Percentiles rank a stretch among this genome's conserved stretches.
These are phyloP conservation scores for Blastocystis sp. DNA, from an alignment of 352 stramenopile genomes.

Conservation along the genomic window DNA sequence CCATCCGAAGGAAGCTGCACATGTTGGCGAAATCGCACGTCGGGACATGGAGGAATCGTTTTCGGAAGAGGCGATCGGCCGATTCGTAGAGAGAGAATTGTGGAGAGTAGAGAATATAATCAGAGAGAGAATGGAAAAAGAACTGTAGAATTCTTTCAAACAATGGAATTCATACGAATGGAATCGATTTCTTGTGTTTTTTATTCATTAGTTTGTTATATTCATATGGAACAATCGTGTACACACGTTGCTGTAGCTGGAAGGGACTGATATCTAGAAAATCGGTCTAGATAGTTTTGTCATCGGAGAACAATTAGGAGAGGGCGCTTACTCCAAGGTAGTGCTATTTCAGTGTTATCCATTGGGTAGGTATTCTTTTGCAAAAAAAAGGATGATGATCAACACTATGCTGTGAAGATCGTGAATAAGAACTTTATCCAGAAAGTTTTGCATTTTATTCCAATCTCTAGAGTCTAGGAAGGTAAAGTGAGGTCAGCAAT, in stretches of 20 bases:
- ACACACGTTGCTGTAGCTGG: neutral
- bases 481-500: constrained; percentile 63
- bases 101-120: neutral
- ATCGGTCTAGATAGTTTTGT: constrained; percentile 35
- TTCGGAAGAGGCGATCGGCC: constrained; percentile 71
- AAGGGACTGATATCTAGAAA: neutral
- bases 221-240: neutral
- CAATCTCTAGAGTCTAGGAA: constrained; percentile 52
- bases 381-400: constrained; percentile 45
- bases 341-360: neutral
- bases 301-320: constrained; percentile 37
- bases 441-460: neutral
- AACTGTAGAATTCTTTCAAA: neutral
- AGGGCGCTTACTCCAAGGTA: constrained; percentile 25
- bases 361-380: neutral
- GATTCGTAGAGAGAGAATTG: constrained; percentile 67
- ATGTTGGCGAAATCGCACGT: constrained; percentile 72
- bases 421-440: constrained; percentile 64
- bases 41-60: constrained; percentile 77
- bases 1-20: constrained; percentile 70
- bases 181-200: neutral
- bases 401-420: constrained; percentile 64
- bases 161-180: no score
- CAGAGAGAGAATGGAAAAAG: neutral
- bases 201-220: neutral